Conservation (phyloP, 805 yeast species). For the Nakazawaea holstii region DNA sequence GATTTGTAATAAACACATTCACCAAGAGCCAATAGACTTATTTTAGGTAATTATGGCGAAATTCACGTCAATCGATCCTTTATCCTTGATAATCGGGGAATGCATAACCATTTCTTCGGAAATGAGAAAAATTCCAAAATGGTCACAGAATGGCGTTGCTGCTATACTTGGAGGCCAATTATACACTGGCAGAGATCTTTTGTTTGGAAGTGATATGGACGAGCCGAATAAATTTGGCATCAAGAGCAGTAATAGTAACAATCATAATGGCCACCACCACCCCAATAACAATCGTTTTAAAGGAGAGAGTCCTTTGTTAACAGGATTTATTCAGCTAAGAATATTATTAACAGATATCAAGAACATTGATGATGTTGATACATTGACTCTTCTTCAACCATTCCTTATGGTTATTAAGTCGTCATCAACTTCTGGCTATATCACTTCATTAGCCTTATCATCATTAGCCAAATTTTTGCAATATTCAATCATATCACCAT, state of each 20-base stretch:
- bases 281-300: conserved; percentile 25
- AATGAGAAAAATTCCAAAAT: conserved; percentile 81
- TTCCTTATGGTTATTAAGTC: conserved; percentile 79
- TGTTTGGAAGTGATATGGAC: conserved; percentile 24
- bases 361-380: conserved; percentile 53
- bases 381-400: conserved; percentile 77
- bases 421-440: conserved; percentile 77
- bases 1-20: not conserved
- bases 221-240: conserved; percentile 23
- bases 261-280: conserved; percentile 1
- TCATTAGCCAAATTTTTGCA: conserved; percentile 70
- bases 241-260: conserved; percentile 7
- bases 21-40: not conserved
- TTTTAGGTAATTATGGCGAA: not conserved
- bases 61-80: conserved; percentile 48
- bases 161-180: conserved; percentile 60
- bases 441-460: conserved; percentile 75
- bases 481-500: conserved; percentile 56
- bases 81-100: conserved; percentile 81
- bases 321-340: conserved; percentile 76
- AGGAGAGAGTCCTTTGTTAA: conserved; percentile 48
- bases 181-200: conserved; percentile 19
- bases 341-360: conserved; percentile 57
- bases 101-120: conserved; percentile 82
- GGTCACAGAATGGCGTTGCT: conserved; percentile 76